Percentiles rank a stretch among this genome's conserved stretches.
Evolutionary conservation across 768 basidiomycete genomes (phyloP).

Genomic region (Mrakia gelida): DNA sequence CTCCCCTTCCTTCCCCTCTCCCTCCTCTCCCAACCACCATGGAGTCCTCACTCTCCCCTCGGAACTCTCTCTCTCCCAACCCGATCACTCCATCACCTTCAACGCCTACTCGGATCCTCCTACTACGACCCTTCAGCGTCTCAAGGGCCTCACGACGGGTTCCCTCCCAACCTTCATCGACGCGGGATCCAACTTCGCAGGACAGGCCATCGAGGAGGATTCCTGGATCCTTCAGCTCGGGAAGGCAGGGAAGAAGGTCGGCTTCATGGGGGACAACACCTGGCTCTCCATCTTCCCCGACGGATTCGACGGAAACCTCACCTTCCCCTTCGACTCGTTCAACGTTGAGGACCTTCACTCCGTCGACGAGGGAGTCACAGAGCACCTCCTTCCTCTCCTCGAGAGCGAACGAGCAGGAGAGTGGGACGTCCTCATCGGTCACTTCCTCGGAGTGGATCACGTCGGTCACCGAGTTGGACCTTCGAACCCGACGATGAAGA

Average conservation of each 20-base stretch:
- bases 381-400: conserved; percentile 76
- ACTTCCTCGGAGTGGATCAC: conserved; percentile 94
- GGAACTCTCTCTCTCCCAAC: conserved; percentile 60
- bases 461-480: conserved; percentile 93
- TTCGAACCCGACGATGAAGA: conserved; percentile 74
- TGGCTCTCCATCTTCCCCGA: conserved; percentile 87
- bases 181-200: conserved; percentile 87
- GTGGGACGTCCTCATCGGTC: conserved; percentile 87
- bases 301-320: conserved; percentile 65
- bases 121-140: conserved; percentile 86
- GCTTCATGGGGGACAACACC: conserved; percentile 95
- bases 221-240: conserved; percentile 72
- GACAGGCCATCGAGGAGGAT: conserved; percentile 78
- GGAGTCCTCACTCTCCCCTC: conserved; percentile 73
- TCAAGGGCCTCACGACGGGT: conserved; percentile 92
- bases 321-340: conserved; percentile 89
- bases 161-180: conserved; percentile 94
- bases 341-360: conserved; percentile 97
- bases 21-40: conserved; percentile 60
- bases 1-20: conserved; percentile 55
- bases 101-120: conserved; percentile 91
- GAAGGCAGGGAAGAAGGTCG: conserved; percentile 56
- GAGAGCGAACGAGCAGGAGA: conserved; percentile 47
- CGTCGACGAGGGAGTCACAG: conserved; percentile 84
- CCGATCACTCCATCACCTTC: conserved; percentile 75